phyloP scores from a whole-genome alignment of 176 grass and related monocot genomes.

The Dactylis glomerata region DNA sequence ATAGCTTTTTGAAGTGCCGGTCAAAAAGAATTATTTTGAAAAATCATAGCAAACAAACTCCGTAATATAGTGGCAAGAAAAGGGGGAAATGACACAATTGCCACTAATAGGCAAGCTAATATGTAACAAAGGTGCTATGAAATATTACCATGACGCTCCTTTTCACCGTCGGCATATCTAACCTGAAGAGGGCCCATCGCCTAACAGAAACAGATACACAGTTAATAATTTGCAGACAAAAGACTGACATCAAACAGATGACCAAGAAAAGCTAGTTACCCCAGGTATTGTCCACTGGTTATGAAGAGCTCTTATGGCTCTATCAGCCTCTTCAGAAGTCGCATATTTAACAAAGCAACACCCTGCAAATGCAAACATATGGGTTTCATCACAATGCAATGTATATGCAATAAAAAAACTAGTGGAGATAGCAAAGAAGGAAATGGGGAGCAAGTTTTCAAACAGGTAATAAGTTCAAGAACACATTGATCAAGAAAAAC shows the following conservation, averaged over 20 bases:
- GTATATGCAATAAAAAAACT: conserved; percentile 7
- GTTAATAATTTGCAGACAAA: conserved; percentile 26
- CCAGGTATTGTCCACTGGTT: conserved; percentile 88
- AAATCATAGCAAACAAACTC: background rate
- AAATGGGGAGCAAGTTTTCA: background rate
- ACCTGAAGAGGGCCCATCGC: conserved; percentile 90
- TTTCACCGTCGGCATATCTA: conserved; percentile 98
- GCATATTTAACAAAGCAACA: conserved; percentile 99
- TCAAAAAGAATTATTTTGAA: background rate
- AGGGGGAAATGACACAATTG: background rate
- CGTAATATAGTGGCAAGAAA: background rate
- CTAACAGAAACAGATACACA: conserved; percentile 46
- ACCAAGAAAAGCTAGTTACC: conserved; percentile 49
- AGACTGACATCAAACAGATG: conserved; percentile 31
- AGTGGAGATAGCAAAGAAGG: background rate
- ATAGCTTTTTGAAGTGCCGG: background rate
- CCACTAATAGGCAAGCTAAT: background rate
- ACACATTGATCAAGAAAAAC: background rate
- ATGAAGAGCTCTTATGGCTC: conserved; percentile 95
- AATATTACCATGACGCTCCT: conserved; percentile 78
- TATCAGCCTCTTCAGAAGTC: conserved; percentile 85
- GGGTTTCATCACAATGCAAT: conserved; percentile 34
- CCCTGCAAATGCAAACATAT: conserved; percentile 56
- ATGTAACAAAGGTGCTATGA: background rate
- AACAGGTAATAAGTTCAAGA: background rate